These are phyloP conservation scores for Piper betle DNA, from an alignment of 164 flowering plant genomes.

Conservation along the genomic window DNA sequence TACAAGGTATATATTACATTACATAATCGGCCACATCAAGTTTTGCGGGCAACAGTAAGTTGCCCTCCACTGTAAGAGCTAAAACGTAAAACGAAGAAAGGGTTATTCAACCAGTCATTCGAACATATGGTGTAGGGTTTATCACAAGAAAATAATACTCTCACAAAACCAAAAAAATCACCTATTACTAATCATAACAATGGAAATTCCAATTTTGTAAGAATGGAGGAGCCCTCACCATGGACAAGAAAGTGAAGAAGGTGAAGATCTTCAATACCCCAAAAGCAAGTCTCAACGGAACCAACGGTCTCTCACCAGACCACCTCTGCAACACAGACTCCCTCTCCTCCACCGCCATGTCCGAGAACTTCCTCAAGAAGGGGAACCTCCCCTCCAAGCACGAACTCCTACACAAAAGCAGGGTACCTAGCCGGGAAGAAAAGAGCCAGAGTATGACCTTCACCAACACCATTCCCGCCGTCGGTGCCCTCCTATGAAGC, in stretches of 20 bases:
- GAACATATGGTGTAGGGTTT: too few species aligned
- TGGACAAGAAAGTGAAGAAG: constrained; percentile 6
- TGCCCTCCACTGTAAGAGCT: too few species aligned
- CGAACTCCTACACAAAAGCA: constrained; percentile 4
- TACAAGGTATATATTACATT: too few species aligned
- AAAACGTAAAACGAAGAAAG: too few species aligned
- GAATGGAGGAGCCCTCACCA: constrained; percentile 3
- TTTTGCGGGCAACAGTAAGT: too few species aligned
- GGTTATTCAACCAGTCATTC: too few species aligned
- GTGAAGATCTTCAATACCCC: constrained; percentile 7
- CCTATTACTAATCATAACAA: background rate
- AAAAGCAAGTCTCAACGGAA: constrained; percentile 4
- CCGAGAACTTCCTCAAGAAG: constrained; percentile 7
- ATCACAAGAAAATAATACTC: too few species aligned
- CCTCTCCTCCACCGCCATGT: constrained; percentile 8
- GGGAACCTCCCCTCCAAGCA: constrained; percentile 6
- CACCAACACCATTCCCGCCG: background rate
- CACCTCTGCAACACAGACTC: constrained; percentile 5
- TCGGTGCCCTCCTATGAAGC: constrained; percentile 1
- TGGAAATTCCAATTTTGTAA: background rate
- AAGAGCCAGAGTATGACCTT: constrained; percentile 4
- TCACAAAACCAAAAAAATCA: too few species aligned
- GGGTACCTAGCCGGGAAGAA: constrained; percentile 9
- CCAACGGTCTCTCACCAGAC: constrained; percentile 2
- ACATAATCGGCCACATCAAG: too few species aligned